These are phyloP conservation scores for Talaromyces piceae DNA, from an alignment of 2,329 filamentous ascomycete species.

Conservation along the genomic window DNA sequence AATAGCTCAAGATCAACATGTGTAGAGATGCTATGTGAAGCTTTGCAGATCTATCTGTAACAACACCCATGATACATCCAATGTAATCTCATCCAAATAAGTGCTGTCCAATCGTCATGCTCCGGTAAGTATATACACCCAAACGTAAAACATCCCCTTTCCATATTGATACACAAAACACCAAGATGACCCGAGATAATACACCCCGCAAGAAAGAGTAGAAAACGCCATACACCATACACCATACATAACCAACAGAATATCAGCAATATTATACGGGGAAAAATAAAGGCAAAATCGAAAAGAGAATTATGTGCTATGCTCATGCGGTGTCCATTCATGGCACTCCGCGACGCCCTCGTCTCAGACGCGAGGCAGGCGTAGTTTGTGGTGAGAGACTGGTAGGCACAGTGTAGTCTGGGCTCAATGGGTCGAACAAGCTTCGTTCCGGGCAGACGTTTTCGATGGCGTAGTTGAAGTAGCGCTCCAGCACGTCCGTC, in stretches of 20 bases:
- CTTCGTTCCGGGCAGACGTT: conserved; percentile 8
- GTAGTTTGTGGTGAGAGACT: background rate
- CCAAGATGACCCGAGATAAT: background rate
- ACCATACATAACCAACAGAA: background rate
- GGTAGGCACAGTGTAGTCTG: background rate
- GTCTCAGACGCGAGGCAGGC: background rate
- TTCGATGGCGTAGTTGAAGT: conserved; percentile 11
- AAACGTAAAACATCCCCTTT: background rate
- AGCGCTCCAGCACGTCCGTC: conserved; percentile 11
- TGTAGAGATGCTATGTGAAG: too few species aligned
- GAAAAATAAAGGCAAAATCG: background rate
- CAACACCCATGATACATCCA: too few species aligned
- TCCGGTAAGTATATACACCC: too few species aligned
- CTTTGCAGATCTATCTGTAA: too few species aligned
- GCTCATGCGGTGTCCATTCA: background rate
- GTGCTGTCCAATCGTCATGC: too few species aligned
- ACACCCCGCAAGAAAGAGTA: background rate
- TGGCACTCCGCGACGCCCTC: background rate
- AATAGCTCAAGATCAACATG: too few species aligned
- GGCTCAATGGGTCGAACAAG: conserved; percentile 6
- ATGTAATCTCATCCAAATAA: too few species aligned
- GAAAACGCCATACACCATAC: background rate
- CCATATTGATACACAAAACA: background rate
- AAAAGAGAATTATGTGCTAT: background rate
- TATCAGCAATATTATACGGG: background rate